These are phyloP conservation scores for Marasmius fiardii DNA, from an alignment of 1,284 basidiomycete genomes.

Conservation along the genomic window DNA sequence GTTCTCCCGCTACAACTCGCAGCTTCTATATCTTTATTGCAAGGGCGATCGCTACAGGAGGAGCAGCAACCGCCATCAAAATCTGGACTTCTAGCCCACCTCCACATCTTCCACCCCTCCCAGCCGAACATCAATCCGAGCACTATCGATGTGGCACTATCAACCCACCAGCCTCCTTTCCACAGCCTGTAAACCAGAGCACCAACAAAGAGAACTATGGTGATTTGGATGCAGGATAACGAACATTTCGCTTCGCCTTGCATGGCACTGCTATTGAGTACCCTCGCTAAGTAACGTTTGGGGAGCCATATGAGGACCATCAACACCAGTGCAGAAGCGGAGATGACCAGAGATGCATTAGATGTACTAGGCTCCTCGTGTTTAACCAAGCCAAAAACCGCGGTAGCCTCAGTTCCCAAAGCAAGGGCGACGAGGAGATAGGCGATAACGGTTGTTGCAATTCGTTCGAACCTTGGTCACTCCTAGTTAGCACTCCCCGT, in stretches of 20 bases:
- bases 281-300: constrained; percentile 40
- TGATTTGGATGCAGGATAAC: constrained; percentile 28
- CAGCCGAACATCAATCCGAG: constrained; percentile 38
- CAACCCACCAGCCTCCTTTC: constrained; percentile 46
- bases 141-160: constrained; percentile 36
- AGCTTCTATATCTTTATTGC: no score
- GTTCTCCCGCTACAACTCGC: no score
- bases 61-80: constrained; percentile 28
- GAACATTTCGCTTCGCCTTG: constrained; percentile 40
- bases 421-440: constrained; percentile 32
- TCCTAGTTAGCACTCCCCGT: background rate
- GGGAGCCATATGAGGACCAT: constrained; percentile 39
- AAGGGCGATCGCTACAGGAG: no score
- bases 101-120: constrained; percentile 39
- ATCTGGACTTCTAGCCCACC: constrained; percentile 30
- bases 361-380: constrained; percentile 35
- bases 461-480: constrained; percentile 36
- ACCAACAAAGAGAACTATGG: constrained; percentile 25
- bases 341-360: constrained; percentile 37
- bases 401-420: constrained; percentile 31
- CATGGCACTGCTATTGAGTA: constrained; percentile 40
- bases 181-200: constrained; percentile 29
- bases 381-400: constrained; percentile 29
- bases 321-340: constrained; percentile 34
- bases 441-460: constrained; percentile 33